Base-by-base conservation (phyloP, 2,329 filamentous ascomycete genomes). In the Ambrosiella cleistominuta region DNA sequence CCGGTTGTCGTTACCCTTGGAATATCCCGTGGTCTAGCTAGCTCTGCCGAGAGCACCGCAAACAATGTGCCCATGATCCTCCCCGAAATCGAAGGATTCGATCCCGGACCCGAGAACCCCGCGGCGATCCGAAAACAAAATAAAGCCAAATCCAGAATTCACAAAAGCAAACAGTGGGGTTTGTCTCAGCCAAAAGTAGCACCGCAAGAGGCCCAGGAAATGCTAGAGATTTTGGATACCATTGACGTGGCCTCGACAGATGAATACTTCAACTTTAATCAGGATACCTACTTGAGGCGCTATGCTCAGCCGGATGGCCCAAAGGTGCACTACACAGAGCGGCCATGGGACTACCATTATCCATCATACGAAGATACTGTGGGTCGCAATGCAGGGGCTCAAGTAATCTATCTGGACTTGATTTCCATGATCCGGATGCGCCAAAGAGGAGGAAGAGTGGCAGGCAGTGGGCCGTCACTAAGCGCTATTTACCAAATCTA, bases 301-400 rank as follows among this genome's bases (percentile, higher is more conserved):
- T 81, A 79, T 63, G 78, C 79, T 7, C 70, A 69, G 7, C 66
- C 75, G 1, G 71, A 77, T 57, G 74, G 72, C 0, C 76, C 76
- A 0, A 68, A 70, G 7, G 62, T 81, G 5, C 68, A 66, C 2
- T 68, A 82, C 9, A 79, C 78, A 1, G 73, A 80, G 55, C 72
- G 68, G 27, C 66, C 64, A n/a, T 69, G 74, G 35, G 78, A 82
- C 59, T 64, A 70, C 13, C 66, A 72, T 13, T 74, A 73, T 50
- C 76, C 77, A 0, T 69, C 70, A 1, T 65, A 67, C 40, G 66
- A 73, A 1, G 70, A 76, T 27, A 69, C 71, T 2, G 66, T 67
- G 11, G 65, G 64, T 13, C 63, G 66, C 8, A 68, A 67, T 52
- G 67, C 71, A 5, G 64, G 69, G n/a, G 65, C 70, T n/a, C 66